Base-by-base conservation (phyloP, 148 eudicot species). In the Fagopyrum esculentum region DNA sequence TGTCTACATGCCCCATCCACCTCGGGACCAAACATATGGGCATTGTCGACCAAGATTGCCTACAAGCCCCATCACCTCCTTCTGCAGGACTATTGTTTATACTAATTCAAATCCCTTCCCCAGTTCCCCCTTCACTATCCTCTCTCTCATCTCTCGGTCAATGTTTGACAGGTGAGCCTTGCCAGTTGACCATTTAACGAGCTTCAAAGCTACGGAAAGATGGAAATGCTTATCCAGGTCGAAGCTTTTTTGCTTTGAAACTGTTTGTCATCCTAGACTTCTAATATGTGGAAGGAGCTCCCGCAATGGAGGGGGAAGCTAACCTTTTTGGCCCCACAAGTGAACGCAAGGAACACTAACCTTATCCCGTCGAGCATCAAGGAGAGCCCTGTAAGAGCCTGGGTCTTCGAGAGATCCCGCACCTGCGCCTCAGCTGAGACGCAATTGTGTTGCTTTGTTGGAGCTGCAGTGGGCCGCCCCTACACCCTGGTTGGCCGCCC, bases 291-390 rank as follows among this genome's bases (percentile, higher is more conserved):
- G 61, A 50, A 50, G n/a, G 76, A 77, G 73, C 54, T 76, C 73
- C 51, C 13, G 55, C 50, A 68, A 60, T 56, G 60, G 76, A 74
- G 63, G 76, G 48, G 76, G 76, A 74, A 46, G 66, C 76, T 13
- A 55, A 74, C 66, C 76, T 73, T 73, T 73, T 61, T 44, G 60
- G 75, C 75, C 63, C 63, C 61, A 35, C 56, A 50, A 30, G 66
- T 44, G 30, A 74, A 73, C 59, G 26, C 82, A 70, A 70, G 73
- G 64, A 52, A 52, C 82, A 84, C 75, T 17, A 46, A 71, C 75
- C 76, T 61, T 75, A 26, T 15, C 81, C 89, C 73, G 68, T 77
- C 88, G 51, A 79, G 78, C 82, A 78, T 82, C 77, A 81, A 71
- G 12, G 84, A 81, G 54, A 84, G 82, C 40, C 26, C 26, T 22